A percentile compares a stretch with the other conserved stretches of the same genome.
Conservation (phyloP, 2,329 filamentous ascomycete species). For the Fusarium musae region DNA sequence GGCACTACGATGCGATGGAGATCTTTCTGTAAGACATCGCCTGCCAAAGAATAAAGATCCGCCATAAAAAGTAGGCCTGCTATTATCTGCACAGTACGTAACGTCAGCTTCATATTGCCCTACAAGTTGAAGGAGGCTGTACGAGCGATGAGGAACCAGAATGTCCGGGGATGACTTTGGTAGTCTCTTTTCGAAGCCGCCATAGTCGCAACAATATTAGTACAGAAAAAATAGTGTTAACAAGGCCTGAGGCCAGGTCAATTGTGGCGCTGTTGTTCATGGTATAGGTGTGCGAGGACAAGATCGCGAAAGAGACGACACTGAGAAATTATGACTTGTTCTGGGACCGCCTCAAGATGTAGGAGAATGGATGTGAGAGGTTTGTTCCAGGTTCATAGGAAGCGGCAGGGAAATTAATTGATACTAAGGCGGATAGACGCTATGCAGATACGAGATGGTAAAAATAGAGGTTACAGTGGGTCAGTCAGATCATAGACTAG, state of each 20-base stretch:
- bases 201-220: neutral
- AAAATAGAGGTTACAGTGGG: neutral
- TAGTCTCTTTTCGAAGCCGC: neutral
- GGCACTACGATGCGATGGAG: rapidly evolving
- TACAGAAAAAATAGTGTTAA: rapidly evolving
- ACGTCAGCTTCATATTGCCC: neutral
- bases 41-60: neutral
- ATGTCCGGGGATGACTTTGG: neutral
- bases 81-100: neutral
- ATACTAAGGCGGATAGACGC: rapidly evolving
- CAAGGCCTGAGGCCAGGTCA: rapidly evolving
- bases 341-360: rapidly evolving
- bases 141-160: neutral
- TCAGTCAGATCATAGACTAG: neutral
- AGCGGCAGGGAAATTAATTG: neutral
- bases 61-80: neutral
- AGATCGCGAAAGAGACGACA: neutral
- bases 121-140: rapidly evolving
- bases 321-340: too few species aligned
- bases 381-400: rapidly evolving
- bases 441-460: neutral
- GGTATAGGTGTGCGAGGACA: rapidly evolving
- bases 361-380: rapidly evolving
- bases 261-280: neutral
- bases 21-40: rapidly evolving